Base-by-base conservation (phyloP, 768 basidiomycete species). In the Cantharellus anzutake region DNA sequence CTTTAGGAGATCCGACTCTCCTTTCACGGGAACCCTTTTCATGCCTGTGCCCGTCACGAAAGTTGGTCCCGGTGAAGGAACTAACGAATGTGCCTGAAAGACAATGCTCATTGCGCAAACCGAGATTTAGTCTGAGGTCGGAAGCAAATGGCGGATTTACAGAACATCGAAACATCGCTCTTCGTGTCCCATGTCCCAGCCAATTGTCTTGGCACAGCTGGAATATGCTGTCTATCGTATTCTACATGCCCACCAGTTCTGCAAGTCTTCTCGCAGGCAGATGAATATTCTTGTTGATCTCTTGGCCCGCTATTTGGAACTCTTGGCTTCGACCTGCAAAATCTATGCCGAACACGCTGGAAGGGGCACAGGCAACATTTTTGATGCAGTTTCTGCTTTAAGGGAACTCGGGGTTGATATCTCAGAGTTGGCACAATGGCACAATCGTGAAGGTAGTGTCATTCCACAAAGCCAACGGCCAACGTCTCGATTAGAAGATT, bases 301-400 rank as follows among this genome's bases (percentile, higher is more conserved):
- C 63, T 77, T 90, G 63, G 75, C 83, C 42, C 81, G 84, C 59
- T 90, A 89, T 69, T 72, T 89, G 60, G 64, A 76, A 5, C 73
- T 88, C 35, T 73, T 88, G 20, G 72, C 83, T 0, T 72, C 78
- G 0, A 80, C 84, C 4, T 82, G 81, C 66, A 81, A 81, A 29
- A 80, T 78, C 66, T 85, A 84, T 66, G 81, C 86, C 0, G 77
- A 83, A 60, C 84, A 86, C 65, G 77, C 85, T 1, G 86, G 84
- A n/a, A 71, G 88, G 55, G 44, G 42, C 3, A 50, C 58, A 20
- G 74, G 75, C 2, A 77, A 77, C 14, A 70, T 76, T 0, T 71
- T 74, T 59, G 88, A 91, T 69, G 79, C 80, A 3, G 65, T 81
- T 2, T 73, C 73, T 7, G 85, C 83, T 5, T 72, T 91, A 38